Conservation (phyloP, 164 flowering plant genomes). For the Annona squamosa region DNA sequence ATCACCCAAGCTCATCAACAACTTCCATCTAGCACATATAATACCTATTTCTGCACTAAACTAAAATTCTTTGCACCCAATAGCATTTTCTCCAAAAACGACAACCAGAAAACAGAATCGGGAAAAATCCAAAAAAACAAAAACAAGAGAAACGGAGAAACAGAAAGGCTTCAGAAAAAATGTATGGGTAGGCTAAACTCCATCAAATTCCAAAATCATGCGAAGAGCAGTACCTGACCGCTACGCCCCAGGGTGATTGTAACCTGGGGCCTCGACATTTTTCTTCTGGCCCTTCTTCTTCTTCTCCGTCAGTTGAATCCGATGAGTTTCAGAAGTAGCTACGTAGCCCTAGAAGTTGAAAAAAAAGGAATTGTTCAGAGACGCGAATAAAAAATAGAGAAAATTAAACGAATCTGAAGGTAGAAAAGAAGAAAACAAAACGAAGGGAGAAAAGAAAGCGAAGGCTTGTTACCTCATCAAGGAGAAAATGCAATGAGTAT, state of each 20-base stretch:
- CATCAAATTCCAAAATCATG: not conserved
- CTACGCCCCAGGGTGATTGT: conserved; percentile 67
- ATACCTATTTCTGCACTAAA: too few species aligned
- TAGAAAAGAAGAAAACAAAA: not conserved
- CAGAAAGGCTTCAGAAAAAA: not conserved
- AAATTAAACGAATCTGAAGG: not conserved
- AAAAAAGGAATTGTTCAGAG: not conserved
- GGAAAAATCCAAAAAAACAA: not conserved
- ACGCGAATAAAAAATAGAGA: not conserved
- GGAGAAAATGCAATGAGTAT: not conserved
- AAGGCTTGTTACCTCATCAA: not conserved
- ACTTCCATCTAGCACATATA: too few species aligned
- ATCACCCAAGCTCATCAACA: too few species aligned
- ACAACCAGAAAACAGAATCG: not conserved
- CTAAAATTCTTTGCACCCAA: too few species aligned
- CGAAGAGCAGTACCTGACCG: conserved; percentile 45
- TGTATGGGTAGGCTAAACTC: not conserved
- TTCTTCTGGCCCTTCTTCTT: too few species aligned
- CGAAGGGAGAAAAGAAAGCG: not conserved
- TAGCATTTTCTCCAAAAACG: not conserved
- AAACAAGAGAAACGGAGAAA: not conserved
- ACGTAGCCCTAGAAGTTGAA: not conserved
- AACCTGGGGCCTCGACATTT: conserved; percentile 47
- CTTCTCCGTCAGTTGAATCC: conserved; percentile 21
- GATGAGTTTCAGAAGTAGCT: conserved; percentile 3